phyloP scores from a whole-genome alignment of 176 grass and related monocot species.

The Themeda triandra region DNA sequence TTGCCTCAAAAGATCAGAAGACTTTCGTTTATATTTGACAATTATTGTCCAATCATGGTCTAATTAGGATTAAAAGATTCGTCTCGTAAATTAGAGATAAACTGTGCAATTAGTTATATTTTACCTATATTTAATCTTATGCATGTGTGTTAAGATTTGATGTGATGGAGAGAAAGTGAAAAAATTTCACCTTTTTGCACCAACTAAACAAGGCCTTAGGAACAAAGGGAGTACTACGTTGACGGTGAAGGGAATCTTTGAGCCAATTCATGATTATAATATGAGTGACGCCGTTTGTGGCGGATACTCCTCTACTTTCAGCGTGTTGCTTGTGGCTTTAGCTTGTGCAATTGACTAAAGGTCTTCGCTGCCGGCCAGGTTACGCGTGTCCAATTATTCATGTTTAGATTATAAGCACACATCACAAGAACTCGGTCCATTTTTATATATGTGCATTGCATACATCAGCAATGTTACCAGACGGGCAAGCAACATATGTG shows the following conservation, averaged over 20 bases:
- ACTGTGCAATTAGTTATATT: too few relatives aligned
- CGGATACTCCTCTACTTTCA: not conserved
- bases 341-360: not conserved
- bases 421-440: not conserved
- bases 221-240: too few relatives aligned
- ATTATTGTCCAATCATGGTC: too few relatives aligned
- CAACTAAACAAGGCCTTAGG: too few relatives aligned
- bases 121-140: too few relatives aligned
- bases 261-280: not conserved
- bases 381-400: not conserved
- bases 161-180: too few relatives aligned
- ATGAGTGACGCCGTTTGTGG: not conserved
- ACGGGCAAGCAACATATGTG: not conserved
- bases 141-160: too few relatives aligned
- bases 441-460: not conserved
- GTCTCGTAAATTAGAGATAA: too few relatives aligned
- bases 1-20: too few relatives aligned
- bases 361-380: not conserved
- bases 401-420: not conserved
- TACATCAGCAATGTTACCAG: not conserved
- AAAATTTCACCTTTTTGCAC: too few relatives aligned
- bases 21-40: too few relatives aligned
- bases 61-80: too few relatives aligned
- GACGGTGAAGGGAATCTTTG: slow-evolving; percentile 24
- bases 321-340: not conserved